Conservation (phyloP, 73 alveolate genomes). For the Breviolum minutum region DNA sequence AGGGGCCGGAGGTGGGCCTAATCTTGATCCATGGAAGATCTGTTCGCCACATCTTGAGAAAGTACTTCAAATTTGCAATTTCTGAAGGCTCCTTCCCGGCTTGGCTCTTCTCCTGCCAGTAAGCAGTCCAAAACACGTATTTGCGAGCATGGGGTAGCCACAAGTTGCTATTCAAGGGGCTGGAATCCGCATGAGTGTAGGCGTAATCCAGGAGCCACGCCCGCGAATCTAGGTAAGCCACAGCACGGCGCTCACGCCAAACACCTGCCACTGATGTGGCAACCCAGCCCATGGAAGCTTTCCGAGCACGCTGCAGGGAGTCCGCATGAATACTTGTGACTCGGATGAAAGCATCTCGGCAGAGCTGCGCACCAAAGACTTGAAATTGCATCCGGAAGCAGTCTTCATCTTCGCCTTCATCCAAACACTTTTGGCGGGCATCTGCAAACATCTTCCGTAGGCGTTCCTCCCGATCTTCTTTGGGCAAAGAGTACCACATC, state of each 20-base stretch:
- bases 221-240: slow-evolving; percentile 26
- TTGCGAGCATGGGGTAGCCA: slow-evolving; percentile 56
- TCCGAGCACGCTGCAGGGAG: slow-evolving; percentile 47
- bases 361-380: slow-evolving; percentile 1
- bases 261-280: neutral
- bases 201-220: slow-evolving; percentile 65
- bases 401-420: neutral
- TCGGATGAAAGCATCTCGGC: slow-evolving; percentile 55
- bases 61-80: neutral
- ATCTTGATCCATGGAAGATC: slow-evolving; percentile 63
- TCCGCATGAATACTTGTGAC: slow-evolving; percentile 34
- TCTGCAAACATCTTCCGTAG: neutral
- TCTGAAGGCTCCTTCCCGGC: neutral
- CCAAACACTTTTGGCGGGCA: neutral
- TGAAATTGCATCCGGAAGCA: neutral
- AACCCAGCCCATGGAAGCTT: neutral
- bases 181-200: neutral
- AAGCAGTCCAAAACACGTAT: slow-evolving; percentile 2
- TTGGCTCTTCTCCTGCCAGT: neutral
- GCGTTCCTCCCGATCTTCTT: slow-evolving; percentile 9
- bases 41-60: slow-evolving; percentile 45
- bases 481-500: slow-evolving; percentile 42
- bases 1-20: slow-evolving; percentile 14
- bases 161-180: neutral
- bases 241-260: slow-evolving; percentile 52